Evolutionary conservation across 106 monocot species (phyloP).

Genomic region (Dioscorea alata): DNA sequence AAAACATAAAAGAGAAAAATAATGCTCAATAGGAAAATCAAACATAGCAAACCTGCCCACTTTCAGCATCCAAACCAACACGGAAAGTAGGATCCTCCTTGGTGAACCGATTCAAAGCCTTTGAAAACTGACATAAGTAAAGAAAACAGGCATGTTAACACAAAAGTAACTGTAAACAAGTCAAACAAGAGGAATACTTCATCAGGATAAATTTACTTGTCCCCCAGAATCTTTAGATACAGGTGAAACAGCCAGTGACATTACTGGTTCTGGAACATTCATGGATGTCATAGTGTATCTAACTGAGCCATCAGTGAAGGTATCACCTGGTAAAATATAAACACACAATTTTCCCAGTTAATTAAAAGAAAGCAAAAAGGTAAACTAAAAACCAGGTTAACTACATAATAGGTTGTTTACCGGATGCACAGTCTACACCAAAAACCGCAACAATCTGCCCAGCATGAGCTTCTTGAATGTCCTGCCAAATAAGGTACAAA

Average conservation of each 20-base stretch:
- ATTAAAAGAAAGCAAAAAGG: not conserved
- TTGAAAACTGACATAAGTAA: conserved; percentile 67
- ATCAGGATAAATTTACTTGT: conserved; percentile 41
- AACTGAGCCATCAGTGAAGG: conserved; percentile 95
- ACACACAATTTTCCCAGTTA: not conserved
- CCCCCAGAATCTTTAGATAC: conserved; percentile 98
- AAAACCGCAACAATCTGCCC: conserved; percentile 99
- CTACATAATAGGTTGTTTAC: conserved; percentile 15
- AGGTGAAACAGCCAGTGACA: conserved; percentile 98
- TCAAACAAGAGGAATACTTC: not conserved
- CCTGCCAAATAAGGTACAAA: conserved; percentile 31
- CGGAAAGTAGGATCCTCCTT: conserved; percentile 97
- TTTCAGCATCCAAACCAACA: conserved; percentile 93
- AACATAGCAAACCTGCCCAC: conserved; percentile 72
- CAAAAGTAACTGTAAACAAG: not conserved
- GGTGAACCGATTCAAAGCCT: conserved; percentile 95
- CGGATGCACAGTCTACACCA: conserved; percentile 99
- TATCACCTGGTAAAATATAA: conserved; percentile 65
- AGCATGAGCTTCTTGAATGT: conserved; percentile 97
- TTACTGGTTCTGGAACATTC: conserved; percentile 99
- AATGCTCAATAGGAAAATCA: too few relatives aligned
- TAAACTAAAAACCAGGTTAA: not conserved
- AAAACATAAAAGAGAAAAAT: not conserved
- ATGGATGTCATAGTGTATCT: conserved; percentile 99
- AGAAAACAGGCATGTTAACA: not conserved